Percentiles rank a stretch among this genome's conserved stretches.
Evolutionary conservation across 345 rosid species (phyloP).

Genomic region (Clausena lansium): DNA sequence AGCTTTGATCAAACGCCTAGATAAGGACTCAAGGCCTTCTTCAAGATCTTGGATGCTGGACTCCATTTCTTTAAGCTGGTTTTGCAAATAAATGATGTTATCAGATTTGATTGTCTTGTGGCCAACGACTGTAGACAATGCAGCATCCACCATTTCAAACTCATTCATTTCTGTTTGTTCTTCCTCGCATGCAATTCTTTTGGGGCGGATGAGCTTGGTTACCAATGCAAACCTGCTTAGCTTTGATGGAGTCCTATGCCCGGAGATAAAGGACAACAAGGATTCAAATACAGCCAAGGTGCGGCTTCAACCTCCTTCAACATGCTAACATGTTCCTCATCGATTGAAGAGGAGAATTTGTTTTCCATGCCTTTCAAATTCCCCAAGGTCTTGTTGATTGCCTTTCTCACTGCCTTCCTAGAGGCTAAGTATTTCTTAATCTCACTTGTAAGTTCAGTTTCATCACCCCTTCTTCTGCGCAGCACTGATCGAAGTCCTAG

Average conservation of each 20-base stretch:
- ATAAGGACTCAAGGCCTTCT: conserved; percentile 38
- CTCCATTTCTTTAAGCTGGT: conserved; percentile 28
- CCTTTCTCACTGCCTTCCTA: conserved; percentile 41
- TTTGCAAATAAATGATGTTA: conserved; percentile 18
- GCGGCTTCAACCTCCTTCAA: conserved; percentile 34
- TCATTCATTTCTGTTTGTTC: conserved; percentile 29
- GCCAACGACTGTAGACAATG: conserved; percentile 5
- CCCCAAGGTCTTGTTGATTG: conserved; percentile 38
- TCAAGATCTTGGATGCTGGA: conserved; percentile 49
- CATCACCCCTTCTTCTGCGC: too few relatives aligned
- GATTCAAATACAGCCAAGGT: conserved; percentile 34
- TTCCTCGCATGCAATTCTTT: conserved; percentile 18
- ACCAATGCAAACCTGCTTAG: conserved; percentile 31
- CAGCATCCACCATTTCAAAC: conserved; percentile 29
- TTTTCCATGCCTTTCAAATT: conserved; percentile 26
- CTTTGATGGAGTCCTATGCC: conserved; percentile 24
- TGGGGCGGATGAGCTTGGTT: conserved; percentile 35
- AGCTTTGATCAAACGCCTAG: conserved; percentile 39
- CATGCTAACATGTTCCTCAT: conserved; percentile 12
- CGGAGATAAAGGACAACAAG: conserved; percentile 38
- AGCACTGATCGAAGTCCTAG: too few relatives aligned
- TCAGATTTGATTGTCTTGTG: conserved; percentile 10
- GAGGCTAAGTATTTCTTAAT: conserved; percentile 39
- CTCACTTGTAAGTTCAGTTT: conserved; percentile 10
- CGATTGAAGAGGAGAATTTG: conserved; percentile 6